Base-by-base conservation (phyloP, 177 flowering plant genomes). In the Vitis hybrid region DNA sequence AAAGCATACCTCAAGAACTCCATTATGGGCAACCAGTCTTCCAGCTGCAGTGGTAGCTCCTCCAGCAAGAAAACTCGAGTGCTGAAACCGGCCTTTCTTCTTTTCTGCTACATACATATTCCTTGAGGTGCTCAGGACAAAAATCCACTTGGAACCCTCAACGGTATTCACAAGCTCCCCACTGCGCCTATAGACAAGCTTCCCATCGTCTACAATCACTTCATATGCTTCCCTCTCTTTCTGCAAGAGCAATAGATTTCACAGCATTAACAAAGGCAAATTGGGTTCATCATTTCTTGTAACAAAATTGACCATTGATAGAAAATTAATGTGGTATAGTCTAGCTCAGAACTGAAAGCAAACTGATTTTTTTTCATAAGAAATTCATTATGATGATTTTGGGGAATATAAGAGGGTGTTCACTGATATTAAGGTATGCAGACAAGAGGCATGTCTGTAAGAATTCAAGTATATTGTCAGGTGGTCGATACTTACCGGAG, bases 41-140 rank as follows among this genome's bases (percentile, higher is more conserved):
- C 89, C 92, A 18, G 92, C 82, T 2, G 92, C 80, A 23, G 80
- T 77, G 17, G 81, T 82, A 2, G 90, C 88, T 5, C 82, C 92
- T 1, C 92, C 89, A 11, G 92, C 70, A 4, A 88, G 78, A 74
- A 88, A 88, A 73, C 90, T 85, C 0, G 90, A 87, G 70, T 88
- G 92, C 18, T 88, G 89, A 67, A 88, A 88, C 3, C 48, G 57
- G 9, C 92, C 90, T 71, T 85, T 88, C 64, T 79, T 79, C 76
- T 88, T 86, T 82, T 81, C 70, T 15, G 88, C 89, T 66, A 86
- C 85, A 49, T 88, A 88, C 64, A 88, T 64, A 3, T 63, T 68
- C 57, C 82, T 86, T 2, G 80, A 72, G 1, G 87, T 80, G 72
- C 92, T 83, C 1, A 89, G 80, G 18, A 89, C 89, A 70, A 89